Percentiles rank a stretch among this genome's conserved stretches.
Conservation (phyloP, 148 eudicot genomes). For the Silene conica region DNA sequence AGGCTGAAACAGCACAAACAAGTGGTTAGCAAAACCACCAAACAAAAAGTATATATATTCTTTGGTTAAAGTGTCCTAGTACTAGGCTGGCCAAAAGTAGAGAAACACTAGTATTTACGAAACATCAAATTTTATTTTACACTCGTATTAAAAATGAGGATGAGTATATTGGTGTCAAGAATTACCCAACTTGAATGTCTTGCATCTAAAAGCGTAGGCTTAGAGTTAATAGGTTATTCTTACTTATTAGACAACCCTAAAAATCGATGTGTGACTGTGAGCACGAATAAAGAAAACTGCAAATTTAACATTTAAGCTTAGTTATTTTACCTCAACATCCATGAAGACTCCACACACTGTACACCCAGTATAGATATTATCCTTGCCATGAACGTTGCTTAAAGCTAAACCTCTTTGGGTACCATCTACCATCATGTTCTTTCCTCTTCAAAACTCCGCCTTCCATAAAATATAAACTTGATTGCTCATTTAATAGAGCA, state of each 20-base stretch:
- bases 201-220: too few relatives aligned
- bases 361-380: neutral
- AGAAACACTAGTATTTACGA: too few relatives aligned
- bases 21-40: neutral
- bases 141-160: too few relatives aligned
- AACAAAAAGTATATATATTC: neutral
- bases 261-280: too few relatives aligned
- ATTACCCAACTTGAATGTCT: too few relatives aligned
- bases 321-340: constrained; percentile 23
- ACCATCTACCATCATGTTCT: constrained; percentile 83
- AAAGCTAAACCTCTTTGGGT: constrained; percentile 49
- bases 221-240: too few relatives aligned
- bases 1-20: constrained; percentile 7
- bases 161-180: too few relatives aligned
- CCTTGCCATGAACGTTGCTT: constrained; percentile 71
- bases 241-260: too few relatives aligned
- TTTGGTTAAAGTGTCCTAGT: too few relatives aligned
- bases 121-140: too few relatives aligned
- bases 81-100: too few relatives aligned
- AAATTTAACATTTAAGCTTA: neutral
- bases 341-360: constrained; percentile 23
- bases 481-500: constrained; percentile 54
- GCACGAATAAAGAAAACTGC: neutral
- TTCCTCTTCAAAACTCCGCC: constrained; percentile 66
- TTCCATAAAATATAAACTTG: constrained; percentile 47